Conservation (phyloP, 108 stramenopile genomes). For the Fragilariopsis cylindrus region DNA sequence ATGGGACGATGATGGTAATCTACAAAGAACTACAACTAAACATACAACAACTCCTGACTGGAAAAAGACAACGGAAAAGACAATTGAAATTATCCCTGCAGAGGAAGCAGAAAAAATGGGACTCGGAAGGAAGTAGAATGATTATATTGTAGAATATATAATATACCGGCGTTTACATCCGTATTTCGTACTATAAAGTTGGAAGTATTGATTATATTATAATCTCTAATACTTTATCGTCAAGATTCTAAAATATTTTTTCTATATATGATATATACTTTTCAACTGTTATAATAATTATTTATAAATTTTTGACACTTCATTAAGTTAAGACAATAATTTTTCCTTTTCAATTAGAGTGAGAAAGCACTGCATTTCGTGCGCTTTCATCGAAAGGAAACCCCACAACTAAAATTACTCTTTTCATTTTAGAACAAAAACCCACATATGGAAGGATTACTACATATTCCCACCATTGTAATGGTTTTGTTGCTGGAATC, state of each 20-base stretch:
- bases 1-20: constrained; percentile 44
- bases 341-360: neutral
- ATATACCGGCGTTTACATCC: constrained; percentile 2
- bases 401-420: neutral
- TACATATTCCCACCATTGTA: constrained; percentile 12
- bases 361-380: neutral
- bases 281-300: neutral
- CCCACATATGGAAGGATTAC: no score
- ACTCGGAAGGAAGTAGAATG: constrained; percentile 1
- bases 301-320: neutral
- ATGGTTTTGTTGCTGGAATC: constrained; percentile 8
- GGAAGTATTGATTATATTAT: neutral
- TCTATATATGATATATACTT: neutral
- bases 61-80: constrained; percentile 34
- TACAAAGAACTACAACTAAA: constrained; percentile 34
- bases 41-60: constrained; percentile 36
- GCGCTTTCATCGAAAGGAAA: neutral
- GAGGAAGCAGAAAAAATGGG: constrained; percentile 35
- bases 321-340: neutral
- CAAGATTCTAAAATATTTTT: neutral
- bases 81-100: constrained; percentile 31
- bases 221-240: neutral
- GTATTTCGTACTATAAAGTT: neutral
- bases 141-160: neutral
- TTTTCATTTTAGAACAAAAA: neutral